phyloP scores from a whole-genome alignment of 2,329 filamentous ascomycete species.

The Didymellaceae sp. region DNA sequence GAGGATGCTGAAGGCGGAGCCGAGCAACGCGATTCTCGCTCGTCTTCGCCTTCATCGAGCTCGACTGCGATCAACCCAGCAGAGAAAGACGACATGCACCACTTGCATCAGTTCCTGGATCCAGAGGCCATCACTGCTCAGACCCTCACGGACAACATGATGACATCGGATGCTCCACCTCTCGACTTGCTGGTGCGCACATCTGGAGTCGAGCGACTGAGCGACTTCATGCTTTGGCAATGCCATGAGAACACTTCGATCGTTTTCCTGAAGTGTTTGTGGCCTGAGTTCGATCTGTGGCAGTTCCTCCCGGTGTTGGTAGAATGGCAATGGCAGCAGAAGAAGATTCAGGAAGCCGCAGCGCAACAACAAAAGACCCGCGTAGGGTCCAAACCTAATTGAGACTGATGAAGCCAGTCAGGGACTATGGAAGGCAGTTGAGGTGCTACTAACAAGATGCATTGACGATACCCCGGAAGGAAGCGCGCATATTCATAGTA shows the following conservation, averaged over 20 bases:
- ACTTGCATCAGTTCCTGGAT: conserved; percentile 60
- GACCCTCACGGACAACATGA: conserved; percentile 84
- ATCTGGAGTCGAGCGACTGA: conserved; percentile 88
- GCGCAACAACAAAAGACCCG: conserved; percentile 44
- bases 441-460: conserved; percentile 15
- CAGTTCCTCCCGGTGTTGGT: conserved; percentile 90
- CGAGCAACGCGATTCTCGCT: conserved; percentile 38
- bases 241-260: conserved; percentile 92
- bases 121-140: conserved; percentile 86
- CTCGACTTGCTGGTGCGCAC: conserved; percentile 91
- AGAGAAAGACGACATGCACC: conserved; percentile 38
- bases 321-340: conserved; percentile 77
- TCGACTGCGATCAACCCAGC: conserved; percentile 47
- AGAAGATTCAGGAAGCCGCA: conserved; percentile 50
- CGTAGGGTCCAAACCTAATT: conserved; percentile 37
- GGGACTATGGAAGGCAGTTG: conserved; percentile 9
- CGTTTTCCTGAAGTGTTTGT: conserved; percentile 88
- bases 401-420: neutral
- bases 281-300: conserved; percentile 96
- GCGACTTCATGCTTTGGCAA: conserved; percentile 99
- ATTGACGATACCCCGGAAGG: conserved; percentile 36
- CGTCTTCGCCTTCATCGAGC: conserved; percentile 48
- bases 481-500: conserved; percentile 30
- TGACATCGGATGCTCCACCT: conserved; percentile 84
- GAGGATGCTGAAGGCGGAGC: conserved; percentile 45